Conservation (phyloP, 148 eudicot genomes). For the Amaranthus palmeri region DNA sequence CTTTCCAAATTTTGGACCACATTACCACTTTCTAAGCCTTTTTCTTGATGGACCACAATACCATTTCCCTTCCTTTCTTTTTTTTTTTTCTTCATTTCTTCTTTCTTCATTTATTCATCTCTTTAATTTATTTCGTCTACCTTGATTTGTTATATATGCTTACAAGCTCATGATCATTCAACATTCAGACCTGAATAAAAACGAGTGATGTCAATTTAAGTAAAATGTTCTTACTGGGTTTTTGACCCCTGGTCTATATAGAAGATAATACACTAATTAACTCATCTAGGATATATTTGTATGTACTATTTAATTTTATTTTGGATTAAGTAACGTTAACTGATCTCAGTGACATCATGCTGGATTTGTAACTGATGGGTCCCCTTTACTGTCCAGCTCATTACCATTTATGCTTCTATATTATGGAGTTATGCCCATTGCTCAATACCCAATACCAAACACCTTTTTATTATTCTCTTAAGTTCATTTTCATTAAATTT, state of each 20-base stretch:
- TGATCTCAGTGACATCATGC: too few relatives aligned
- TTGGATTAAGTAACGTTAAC: too few relatives aligned
- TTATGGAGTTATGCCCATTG: not conserved
- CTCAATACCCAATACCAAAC: slow-evolving; percentile 15
- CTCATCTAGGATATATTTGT: too few relatives aligned
- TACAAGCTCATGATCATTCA: slow-evolving; percentile 11
- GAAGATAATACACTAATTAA: too few relatives aligned
- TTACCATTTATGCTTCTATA: slow-evolving; percentile 7
- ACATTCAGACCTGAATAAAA: too few relatives aligned
- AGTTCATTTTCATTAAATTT: not conserved
- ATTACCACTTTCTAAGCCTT: slow-evolving; percentile 22
- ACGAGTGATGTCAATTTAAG: too few relatives aligned
- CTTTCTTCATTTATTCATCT: not conserved
- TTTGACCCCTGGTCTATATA: too few relatives aligned
- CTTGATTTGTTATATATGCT: not conserved
- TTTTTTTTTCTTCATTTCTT: not conserved
- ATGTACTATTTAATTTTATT: too few relatives aligned
- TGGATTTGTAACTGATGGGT: not conserved
- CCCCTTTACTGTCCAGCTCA: slow-evolving; percentile 4
- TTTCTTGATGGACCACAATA: slow-evolving; percentile 29
- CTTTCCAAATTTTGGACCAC: slow-evolving; percentile 31
- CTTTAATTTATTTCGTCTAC: not conserved
- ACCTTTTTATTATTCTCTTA: not conserved
- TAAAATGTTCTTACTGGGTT: too few relatives aligned
- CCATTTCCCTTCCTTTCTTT: slow-evolving; percentile 14